These are phyloP conservation scores for Elongisporangium prolatum DNA, from an alignment of 352 stramenopile genomes.

Conservation along the genomic window DNA sequence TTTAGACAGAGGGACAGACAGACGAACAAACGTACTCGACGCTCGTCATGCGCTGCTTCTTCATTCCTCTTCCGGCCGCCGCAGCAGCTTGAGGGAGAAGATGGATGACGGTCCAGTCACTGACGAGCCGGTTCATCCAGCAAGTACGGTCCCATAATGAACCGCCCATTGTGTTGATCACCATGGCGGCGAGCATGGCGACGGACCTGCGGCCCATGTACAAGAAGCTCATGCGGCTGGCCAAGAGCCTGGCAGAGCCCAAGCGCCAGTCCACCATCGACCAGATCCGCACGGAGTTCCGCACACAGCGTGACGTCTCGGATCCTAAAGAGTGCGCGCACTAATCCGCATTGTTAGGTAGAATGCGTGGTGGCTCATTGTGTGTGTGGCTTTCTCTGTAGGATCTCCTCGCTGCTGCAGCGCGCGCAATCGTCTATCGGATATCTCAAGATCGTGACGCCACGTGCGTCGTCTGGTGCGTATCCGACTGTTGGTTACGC, in stretches of 20 bases:
- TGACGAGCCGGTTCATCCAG: not conserved
- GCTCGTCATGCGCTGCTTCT: constrained; percentile 32
- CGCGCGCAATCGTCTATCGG: constrained; percentile 78
- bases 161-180: constrained; percentile 4
- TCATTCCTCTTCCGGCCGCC: constrained; percentile 15
- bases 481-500: not conserved
- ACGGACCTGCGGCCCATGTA: constrained; percentile 68
- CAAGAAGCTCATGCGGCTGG: constrained; percentile 80
- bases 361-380: not conserved
- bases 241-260: constrained; percentile 61
- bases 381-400: constrained; percentile 10
- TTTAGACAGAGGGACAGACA: not conserved
- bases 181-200: constrained; percentile 18
- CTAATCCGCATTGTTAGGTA: too few relatives aligned
- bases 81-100: not conserved
- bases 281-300: constrained; percentile 78
- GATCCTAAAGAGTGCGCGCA: constrained; percentile 61
- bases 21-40: constrained; percentile 54
- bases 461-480: constrained; percentile 47
- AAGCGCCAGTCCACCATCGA: constrained; percentile 63
- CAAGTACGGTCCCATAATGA: not conserved
- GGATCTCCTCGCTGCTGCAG: constrained; percentile 59
- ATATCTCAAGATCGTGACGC: constrained; percentile 86
- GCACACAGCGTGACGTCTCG: constrained; percentile 42
- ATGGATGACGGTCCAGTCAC: not conserved